Evolutionary conservation across 2,329 filamentous ascomycete species (phyloP).

Genomic region (Fusarium annulatum): DNA sequence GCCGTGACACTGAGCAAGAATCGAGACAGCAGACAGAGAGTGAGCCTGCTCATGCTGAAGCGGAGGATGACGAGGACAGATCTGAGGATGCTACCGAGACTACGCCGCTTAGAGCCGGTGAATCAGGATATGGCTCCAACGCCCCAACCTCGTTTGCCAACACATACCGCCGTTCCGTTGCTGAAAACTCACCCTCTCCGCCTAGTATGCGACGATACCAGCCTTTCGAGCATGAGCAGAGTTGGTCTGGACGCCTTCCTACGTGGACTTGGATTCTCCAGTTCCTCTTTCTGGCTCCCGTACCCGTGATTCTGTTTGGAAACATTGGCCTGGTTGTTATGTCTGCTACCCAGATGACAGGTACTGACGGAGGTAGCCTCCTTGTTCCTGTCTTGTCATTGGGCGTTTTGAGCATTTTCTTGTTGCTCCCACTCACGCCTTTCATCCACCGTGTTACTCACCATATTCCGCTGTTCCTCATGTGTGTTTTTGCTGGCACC

Average conservation of each 20-base stretch:
- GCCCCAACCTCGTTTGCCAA: constrained; percentile 65
- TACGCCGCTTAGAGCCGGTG: constrained; percentile 62
- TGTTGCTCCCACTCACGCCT: constrained; percentile 81
- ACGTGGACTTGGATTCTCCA: constrained; percentile 91
- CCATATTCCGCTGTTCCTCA: constrained; percentile 81
- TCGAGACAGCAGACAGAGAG: constrained; percentile 14
- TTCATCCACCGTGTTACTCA: constrained; percentile 89
- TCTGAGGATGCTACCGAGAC: constrained; percentile 60
- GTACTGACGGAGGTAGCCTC: constrained; percentile 81
- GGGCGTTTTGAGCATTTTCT: constrained; percentile 73
- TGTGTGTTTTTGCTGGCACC: constrained; percentile 78
- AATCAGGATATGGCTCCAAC: constrained; percentile 50
- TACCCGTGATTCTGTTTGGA: constrained; percentile 80
- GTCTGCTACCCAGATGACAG: constrained; percentile 80
- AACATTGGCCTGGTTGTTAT: constrained; percentile 81
- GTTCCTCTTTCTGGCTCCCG: constrained; percentile 81
- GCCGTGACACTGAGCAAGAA: constrained; percentile 34
- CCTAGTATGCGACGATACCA: constrained; percentile 44
- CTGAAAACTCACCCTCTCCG: constrained; percentile 40
- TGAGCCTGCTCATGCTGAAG: constrained; percentile 39
- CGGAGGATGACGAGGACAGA: constrained; percentile 28
- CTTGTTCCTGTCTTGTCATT: constrained; percentile 78
- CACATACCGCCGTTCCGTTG: constrained; percentile 64
- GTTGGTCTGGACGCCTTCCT: constrained; percentile 84
- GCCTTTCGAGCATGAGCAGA: constrained; percentile 78